Evolutionary conservation across 352 stramenopile genomes (phyloP).

Genomic region (Globisporangium splendens): DNA sequence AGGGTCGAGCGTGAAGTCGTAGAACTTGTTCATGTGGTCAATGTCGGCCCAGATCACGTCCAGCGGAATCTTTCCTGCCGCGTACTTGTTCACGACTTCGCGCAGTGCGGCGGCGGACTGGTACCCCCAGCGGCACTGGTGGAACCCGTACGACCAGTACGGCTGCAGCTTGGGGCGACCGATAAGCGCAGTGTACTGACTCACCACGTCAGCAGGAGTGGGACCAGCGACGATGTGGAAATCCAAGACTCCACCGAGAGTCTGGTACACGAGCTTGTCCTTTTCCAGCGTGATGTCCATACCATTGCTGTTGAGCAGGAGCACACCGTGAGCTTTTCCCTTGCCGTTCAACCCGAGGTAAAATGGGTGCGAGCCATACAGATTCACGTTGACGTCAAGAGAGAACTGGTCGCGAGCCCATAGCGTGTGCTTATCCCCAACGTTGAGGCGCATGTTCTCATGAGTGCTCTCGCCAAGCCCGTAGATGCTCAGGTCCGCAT

Average conservation of each 20-base stretch:
- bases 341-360: too few relatives aligned
- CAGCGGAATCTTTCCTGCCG: constrained; percentile 26
- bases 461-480: too few relatives aligned
- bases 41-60: constrained; percentile 66
- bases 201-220: constrained; percentile 31
- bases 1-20: constrained; percentile 67
- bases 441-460: too few relatives aligned
- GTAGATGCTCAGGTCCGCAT: too few relatives aligned
- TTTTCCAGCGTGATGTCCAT: constrained; percentile 38
- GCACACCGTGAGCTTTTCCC: too few relatives aligned
- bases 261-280: constrained; percentile 42
- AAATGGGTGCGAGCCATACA: too few relatives aligned
- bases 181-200: constrained; percentile 57
- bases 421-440: too few relatives aligned
- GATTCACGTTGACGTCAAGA: too few relatives aligned
- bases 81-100: too few relatives aligned
- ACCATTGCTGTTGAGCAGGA: too few relatives aligned
- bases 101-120: constrained; percentile 16
- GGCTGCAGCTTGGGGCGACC: constrained; percentile 53
- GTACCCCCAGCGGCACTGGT: constrained; percentile 61
- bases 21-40: constrained; percentile 53
- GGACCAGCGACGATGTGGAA: constrained; percentile 52
- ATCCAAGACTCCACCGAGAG: constrained; percentile 58
- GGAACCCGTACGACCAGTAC: constrained; percentile 72
- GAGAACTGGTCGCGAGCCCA: too few relatives aligned